A percentile compares a stretch with the other conserved stretches of the same genome.
These are phyloP conservation scores for Phaeosphaeria sp. DNA, from an alignment of 2,329 filamentous ascomycete genomes.

Conservation along the genomic window DNA sequence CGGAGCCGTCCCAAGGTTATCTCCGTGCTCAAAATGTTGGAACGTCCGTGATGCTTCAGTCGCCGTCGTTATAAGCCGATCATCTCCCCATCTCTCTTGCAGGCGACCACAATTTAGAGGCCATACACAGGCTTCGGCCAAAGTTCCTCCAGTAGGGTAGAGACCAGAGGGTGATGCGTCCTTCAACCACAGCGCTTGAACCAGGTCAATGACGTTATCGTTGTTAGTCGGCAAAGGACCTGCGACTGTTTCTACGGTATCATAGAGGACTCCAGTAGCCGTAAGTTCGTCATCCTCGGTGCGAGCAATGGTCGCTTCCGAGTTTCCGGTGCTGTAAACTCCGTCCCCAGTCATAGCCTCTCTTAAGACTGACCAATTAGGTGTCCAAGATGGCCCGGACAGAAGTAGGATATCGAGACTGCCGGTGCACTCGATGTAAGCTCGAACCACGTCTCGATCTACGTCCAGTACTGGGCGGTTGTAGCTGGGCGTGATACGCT, in stretches of 20 bases:
- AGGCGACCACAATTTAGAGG: background rate
- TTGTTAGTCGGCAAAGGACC: background rate
- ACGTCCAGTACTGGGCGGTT: background rate
- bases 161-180: background rate
- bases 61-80: background rate
- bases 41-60: background rate
- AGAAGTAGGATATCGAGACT: background rate
- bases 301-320: background rate
- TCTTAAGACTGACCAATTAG: background rate
- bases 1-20: background rate
- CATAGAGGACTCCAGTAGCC: background rate
- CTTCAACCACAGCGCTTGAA: background rate
- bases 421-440: slow-evolving; percentile 1
- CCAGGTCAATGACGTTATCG: background rate
- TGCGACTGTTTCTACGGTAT: background rate
- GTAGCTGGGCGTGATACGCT: background rate
- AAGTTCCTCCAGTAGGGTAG: background rate
- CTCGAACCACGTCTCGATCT: background rate
- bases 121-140: slow-evolving; percentile 1
- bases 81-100: background rate
- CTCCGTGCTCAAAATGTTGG: background rate
- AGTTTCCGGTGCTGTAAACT: background rate
- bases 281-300: background rate
- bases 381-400: slow-evolving; percentile 3
- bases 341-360: background rate